A percentile compares a stretch with the other conserved stretches of the same genome.
Conservation (phyloP, 306 rosid species). For the Myrica gale region DNA sequence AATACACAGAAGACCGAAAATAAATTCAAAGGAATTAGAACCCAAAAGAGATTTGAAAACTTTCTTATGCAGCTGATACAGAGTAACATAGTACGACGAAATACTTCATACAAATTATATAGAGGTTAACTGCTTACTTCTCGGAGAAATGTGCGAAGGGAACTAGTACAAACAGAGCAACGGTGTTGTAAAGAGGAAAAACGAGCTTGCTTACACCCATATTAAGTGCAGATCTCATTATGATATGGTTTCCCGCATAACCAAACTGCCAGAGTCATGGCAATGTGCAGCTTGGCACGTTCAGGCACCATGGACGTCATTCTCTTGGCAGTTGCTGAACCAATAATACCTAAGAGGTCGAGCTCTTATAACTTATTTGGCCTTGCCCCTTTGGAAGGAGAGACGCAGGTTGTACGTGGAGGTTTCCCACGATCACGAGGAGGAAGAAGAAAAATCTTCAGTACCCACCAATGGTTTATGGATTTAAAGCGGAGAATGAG, state of each 20-base stretch:
- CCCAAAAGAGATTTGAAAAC: not conserved
- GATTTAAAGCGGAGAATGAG: too few species aligned
- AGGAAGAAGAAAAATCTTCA: not conserved
- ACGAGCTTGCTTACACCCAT: constrained; percentile 60
- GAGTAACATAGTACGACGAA: too few species aligned
- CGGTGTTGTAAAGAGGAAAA: constrained; percentile 51
- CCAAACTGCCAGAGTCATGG: constrained; percentile 45
- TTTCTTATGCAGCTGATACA: constrained; percentile 9
- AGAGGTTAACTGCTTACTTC: constrained; percentile 40
- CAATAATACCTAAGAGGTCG: not conserved
- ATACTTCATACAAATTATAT: not conserved
- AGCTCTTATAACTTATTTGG: not conserved
- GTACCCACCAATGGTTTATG: too few species aligned
- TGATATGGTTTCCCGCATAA: constrained; percentile 55
- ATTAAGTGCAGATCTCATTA: constrained; percentile 53
- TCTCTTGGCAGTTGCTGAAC: constrained; percentile 17
- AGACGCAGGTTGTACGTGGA: not conserved
- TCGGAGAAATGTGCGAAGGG: constrained; percentile 56
- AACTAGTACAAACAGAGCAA: constrained; percentile 43
- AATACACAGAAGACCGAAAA: not conserved
- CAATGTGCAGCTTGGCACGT: constrained; percentile 51
- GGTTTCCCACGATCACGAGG: not conserved
- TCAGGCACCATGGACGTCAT: constrained; percentile 33
- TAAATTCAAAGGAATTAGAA: not conserved
- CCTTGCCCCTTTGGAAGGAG: not conserved